These are phyloP conservation scores for Circinella umbellata DNA, from an alignment of 371 early-diverging fungal genomes.

Conservation along the genomic window DNA sequence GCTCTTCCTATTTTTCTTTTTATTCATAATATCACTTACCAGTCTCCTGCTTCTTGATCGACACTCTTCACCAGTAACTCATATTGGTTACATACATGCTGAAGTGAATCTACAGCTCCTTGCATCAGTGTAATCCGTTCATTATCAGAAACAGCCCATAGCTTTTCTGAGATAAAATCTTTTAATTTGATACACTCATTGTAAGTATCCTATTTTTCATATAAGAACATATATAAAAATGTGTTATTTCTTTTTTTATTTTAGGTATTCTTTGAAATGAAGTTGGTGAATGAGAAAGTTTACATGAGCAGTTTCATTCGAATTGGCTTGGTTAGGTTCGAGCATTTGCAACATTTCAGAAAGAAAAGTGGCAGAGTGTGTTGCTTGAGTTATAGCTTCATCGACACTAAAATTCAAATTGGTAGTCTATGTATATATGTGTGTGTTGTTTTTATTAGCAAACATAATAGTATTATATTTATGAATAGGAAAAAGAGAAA, in stretches of 20 bases:
- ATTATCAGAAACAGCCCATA: constrained; percentile 44
- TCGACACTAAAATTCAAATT: constrained; percentile 32
- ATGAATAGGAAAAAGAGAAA: background rate
- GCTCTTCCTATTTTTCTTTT: background rate
- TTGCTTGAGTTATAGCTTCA: constrained; percentile 36
- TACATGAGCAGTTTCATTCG: constrained; percentile 48
- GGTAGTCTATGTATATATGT: background rate
- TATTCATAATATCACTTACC: constrained; percentile 16
- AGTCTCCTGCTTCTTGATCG: constrained; percentile 24
- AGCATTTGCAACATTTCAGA: constrained; percentile 37
- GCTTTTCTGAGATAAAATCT: constrained; percentile 46
- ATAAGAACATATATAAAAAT: background rate
- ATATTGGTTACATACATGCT: constrained; percentile 29
- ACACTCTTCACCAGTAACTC: constrained; percentile 34
- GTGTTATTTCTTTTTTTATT: background rate
- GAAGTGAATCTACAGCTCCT: constrained; percentile 36
- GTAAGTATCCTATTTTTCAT: constrained; percentile 42
- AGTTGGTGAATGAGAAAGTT: background rate
- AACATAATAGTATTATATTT: no score
- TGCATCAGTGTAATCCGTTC: constrained; percentile 38
- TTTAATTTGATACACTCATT: constrained; percentile 40
- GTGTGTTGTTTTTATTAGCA: no score
- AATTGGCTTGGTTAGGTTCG: constrained; percentile 37
- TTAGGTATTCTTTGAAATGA: background rate
- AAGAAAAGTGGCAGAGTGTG: constrained; percentile 34